Base-by-base conservation (phyloP, 2,329 filamentous ascomycete species). In the Colletotrichum coccodes region DNA sequence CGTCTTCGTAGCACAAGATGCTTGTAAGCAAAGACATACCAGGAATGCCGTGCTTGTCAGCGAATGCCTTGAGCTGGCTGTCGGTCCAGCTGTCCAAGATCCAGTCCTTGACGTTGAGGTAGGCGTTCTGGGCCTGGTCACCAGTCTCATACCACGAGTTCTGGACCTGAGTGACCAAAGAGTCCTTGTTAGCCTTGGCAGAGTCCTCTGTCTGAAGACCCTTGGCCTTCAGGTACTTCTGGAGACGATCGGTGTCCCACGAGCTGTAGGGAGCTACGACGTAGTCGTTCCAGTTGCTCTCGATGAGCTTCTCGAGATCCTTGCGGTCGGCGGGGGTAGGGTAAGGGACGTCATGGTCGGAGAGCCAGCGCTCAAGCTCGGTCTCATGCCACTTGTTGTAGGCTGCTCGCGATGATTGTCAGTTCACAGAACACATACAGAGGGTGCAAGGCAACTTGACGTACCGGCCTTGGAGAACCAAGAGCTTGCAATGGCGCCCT, bases 371-470 rank as follows among this genome's bases (percentile, higher is more conserved):
- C 84, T 99, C 95, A 34, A 99, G 90, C 86, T 99, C 96, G 26
- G 94, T 97, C 85, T 98, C 92, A 76, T 98, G 95, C 96, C 96
- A 99, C 80, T 96, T 98, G 84, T 98, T 98, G 87, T 98, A 98
- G 18, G 92, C 95, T 97, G 77, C 56, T 23, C 8, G 18, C 68
- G 68, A 71, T 71, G 1, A 2, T 18, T 30, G 50, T 57, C 28
- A 66, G 62, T 57, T 64, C 3, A 26, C 61, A 42, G n/a, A 36
- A 21, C 46, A 54, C 64, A 57, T 52, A 11, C 18, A 42, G 7
- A 60, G 28, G 47, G 16, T 34, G 8, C 32, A 54, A 18, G 6
- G 16, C 6, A 14, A 53, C 34, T 65, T 64, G 16, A 59, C 92
- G 75, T 87, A 97, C 95, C 92, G 77, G 94, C 86, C 82, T 94